A percentile compares a stretch with the other conserved stretches of the same genome.
phyloP scores from a whole-genome alignment of 768 basidiomycete species.

The Boletus edulis region DNA sequence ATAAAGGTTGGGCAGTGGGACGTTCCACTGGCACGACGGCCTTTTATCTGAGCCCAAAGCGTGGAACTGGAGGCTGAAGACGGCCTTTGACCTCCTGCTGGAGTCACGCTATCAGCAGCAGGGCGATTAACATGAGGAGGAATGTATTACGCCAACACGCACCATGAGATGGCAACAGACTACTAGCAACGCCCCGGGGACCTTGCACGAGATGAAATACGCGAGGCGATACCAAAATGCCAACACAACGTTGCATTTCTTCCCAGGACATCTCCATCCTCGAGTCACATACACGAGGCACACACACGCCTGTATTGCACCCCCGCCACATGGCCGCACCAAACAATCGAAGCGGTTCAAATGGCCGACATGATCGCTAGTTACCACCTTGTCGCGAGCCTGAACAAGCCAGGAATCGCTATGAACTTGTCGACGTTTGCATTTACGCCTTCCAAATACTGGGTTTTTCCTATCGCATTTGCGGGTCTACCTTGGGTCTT shows the following conservation, averaged over 20 bases:
- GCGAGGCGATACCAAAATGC: slow-evolving; percentile 19
- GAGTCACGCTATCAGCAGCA: slow-evolving; percentile 10
- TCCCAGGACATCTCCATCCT: not conserved
- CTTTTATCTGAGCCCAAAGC: slow-evolving; percentile 20
- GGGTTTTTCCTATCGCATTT: slow-evolving; percentile 28
- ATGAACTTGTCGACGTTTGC: slow-evolving; percentile 31
- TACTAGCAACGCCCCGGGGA: not conserved
- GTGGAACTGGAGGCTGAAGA: not conserved
- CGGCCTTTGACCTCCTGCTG: not conserved
- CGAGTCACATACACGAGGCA: slow-evolving; percentile 20
- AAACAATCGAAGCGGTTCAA: slow-evolving; percentile 26
- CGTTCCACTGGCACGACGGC: not conserved
- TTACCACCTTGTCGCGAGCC: slow-evolving; percentile 17
- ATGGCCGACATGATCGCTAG: slow-evolving; percentile 7
- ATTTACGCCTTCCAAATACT: slow-evolving; percentile 27
- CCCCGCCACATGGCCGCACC: slow-evolving; percentile 27
- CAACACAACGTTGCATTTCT: slow-evolving; percentile 14
- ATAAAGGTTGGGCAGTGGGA: not conserved
- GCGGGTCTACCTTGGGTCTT: slow-evolving; percentile 26
- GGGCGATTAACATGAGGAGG: slow-evolving; percentile 10
- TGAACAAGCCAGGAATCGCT: slow-evolving; percentile 16
- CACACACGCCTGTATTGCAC: slow-evolving; percentile 23
- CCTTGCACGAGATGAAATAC: slow-evolving; percentile 17
- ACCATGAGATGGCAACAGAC: slow-evolving; percentile 4
- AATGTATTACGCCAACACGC: not conserved